phyloP scores from a whole-genome alignment of 78 protist genomes.

The Protostelium mycophagum region DNA sequence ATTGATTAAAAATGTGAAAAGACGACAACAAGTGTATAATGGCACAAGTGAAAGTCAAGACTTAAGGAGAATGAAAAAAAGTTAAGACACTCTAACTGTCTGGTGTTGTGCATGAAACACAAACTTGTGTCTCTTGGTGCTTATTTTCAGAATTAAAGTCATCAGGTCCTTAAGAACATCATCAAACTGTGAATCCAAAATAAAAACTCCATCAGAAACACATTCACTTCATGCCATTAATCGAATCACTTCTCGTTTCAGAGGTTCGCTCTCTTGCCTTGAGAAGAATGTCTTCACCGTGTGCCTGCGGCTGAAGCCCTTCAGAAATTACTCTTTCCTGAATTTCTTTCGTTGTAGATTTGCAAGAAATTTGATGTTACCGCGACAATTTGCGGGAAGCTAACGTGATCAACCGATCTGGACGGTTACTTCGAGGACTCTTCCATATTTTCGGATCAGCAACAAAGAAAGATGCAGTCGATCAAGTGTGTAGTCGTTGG shows the following conservation, averaged over 20 bases:
- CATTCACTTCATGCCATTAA: too few relatives aligned
- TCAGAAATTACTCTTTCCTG: neutral
- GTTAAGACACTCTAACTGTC: too few relatives aligned
- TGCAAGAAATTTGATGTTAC: neutral
- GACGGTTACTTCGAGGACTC: neutral
- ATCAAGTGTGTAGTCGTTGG: constrained; percentile 91
- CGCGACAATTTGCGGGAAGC: neutral
- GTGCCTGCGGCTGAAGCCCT: neutral
- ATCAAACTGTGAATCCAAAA: too few relatives aligned
- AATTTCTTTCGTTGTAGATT: neutral
- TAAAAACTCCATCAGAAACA: too few relatives aligned
- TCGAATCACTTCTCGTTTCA: too few relatives aligned
- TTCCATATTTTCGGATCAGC: neutral
- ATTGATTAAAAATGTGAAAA: neutral
- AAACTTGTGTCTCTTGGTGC: too few relatives aligned
- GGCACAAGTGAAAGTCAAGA: neutral
- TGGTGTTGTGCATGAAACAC: too few relatives aligned
- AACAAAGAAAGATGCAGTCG: constrained; percentile 47
- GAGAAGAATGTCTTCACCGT: too few relatives aligned
- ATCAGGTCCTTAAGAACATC: too few relatives aligned
- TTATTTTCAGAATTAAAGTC: too few relatives aligned
- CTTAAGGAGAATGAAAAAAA: neutral
- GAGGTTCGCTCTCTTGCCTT: too few relatives aligned
- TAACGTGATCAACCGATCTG: neutral
- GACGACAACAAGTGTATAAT: neutral